Percentiles rank a stretch among this genome's conserved stretches.
phyloP scores from a whole-genome alignment of 768 basidiomycete species.

The Suillus placidus region DNA sequence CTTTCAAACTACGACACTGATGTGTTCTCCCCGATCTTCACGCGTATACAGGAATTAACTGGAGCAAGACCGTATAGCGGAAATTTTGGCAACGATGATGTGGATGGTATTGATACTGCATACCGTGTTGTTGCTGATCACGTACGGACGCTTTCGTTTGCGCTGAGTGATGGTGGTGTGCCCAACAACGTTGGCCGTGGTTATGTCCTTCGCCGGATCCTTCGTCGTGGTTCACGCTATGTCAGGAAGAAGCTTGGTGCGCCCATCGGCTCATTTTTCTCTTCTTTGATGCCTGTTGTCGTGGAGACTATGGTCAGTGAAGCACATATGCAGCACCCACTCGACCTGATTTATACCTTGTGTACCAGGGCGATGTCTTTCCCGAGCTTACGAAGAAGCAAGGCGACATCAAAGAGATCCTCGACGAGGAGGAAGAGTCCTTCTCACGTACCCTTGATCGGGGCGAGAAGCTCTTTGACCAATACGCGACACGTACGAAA shows the following conservation, averaged over 20 bases:
- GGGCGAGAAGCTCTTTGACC: conserved; percentile 93
- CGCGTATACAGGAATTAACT: conserved; percentile 83
- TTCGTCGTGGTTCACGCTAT: conserved; percentile 93
- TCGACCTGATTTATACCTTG: conserved; percentile 15
- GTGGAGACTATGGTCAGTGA: conserved; percentile 80
- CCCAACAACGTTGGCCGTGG: conserved; percentile 97
- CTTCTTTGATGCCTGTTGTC: conserved; percentile 85
- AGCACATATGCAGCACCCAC: neutral
- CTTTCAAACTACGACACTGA: conserved; percentile 98
- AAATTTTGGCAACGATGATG: conserved; percentile 93
- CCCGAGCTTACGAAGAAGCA: conserved; percentile 88
- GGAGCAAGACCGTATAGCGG: conserved; percentile 87
- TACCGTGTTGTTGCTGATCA: conserved; percentile 98
- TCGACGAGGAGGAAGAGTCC: conserved; percentile 97
- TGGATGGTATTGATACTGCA: conserved; percentile 94
- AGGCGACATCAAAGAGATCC: conserved; percentile 88
- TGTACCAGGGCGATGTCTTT: conserved; percentile 74
- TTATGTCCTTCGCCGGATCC: conserved; percentile 93
- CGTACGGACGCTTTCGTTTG: conserved; percentile 92
- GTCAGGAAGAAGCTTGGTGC: conserved; percentile 94
- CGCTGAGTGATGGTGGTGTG: conserved; percentile 93
- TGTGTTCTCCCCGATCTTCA: conserved; percentile 88
- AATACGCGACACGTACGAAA: conserved; percentile 73
- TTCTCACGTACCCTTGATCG: conserved; percentile 97
- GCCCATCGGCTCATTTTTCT: conserved; percentile 93